These are phyloP conservation scores for Cucumis melo DNA, from an alignment of 306 rosid genomes.

Conservation along the genomic window DNA sequence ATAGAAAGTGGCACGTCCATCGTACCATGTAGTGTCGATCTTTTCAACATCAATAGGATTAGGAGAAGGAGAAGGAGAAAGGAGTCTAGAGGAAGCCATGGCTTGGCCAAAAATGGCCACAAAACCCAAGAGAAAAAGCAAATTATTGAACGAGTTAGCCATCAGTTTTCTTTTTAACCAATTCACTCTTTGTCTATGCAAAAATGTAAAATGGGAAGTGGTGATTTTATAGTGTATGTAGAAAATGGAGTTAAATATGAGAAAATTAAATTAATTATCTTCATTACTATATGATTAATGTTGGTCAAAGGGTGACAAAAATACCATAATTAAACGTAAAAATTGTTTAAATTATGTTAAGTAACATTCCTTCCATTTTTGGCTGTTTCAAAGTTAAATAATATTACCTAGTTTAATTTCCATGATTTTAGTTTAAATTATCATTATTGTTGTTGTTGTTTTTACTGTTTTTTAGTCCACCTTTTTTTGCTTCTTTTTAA, in stretches of 20 bases:
- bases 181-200: no score
- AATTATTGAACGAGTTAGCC: background rate
- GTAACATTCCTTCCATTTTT: no score
- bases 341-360: background rate
- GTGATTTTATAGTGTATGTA: background rate
- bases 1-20: conserved; percentile 64
- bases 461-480: no score
- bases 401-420: background rate
- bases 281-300: background rate
- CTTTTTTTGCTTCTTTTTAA: no score
- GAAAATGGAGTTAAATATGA: background rate
- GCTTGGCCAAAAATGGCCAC: conserved; percentile 14
- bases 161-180: background rate
- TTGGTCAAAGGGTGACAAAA: background rate
- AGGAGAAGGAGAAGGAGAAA: background rate
- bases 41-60: background rate
- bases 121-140: background rate
- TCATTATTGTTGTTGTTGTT: no score
- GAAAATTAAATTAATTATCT: background rate
- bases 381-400: no score
- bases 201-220: no score
- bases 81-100: background rate
- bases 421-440: background rate
- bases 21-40: conserved; percentile 14
- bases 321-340: background rate